phyloP scores from a whole-genome alignment of 495 filamentous ascomycete genomes.

The Xylaria bambusicola region DNA sequence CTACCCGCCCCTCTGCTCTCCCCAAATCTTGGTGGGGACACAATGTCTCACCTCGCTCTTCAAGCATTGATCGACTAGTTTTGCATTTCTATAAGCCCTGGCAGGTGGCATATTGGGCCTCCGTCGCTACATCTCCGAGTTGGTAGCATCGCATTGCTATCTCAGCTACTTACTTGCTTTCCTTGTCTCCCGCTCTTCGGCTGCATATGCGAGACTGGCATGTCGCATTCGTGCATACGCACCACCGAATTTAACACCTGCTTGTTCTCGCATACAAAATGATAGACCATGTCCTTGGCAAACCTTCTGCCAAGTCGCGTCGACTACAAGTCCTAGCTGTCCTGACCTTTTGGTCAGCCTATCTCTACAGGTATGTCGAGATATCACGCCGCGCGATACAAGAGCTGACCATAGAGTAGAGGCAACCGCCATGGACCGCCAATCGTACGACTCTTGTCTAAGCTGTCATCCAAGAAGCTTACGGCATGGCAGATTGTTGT shows the following conservation, averaged over 20 bases:
- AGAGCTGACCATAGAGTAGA: constrained; percentile 44
- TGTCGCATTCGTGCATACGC: neutral
- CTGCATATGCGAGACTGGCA: neutral
- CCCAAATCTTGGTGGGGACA: neutral
- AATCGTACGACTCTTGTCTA: constrained; percentile 69
- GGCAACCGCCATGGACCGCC: constrained; percentile 89
- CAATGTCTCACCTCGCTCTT: constrained; percentile 1
- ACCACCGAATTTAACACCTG: constrained; percentile 24
- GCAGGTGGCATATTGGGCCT: neutral
- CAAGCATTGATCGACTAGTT: neutral
- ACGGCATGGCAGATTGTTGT: constrained; percentile 89
- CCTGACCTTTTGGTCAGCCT: constrained; percentile 85
- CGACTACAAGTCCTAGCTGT: constrained; percentile 92
- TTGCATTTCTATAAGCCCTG: neutral
- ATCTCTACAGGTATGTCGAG: constrained; percentile 65
- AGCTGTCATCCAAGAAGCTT: constrained; percentile 61
- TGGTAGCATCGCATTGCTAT: neutral
- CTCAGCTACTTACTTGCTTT: neutral
- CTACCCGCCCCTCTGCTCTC: neutral
- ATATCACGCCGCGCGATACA: neutral
- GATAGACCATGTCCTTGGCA: constrained; percentile 86
- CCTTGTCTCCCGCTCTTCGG: neutral
- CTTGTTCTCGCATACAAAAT: constrained; percentile 31
- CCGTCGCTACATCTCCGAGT: neutral
- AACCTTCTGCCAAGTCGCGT: constrained; percentile 85